Evolutionary conservation across 208 protist species (phyloP).

Genomic region (Acanthamoeba lugdunensis): DNA sequence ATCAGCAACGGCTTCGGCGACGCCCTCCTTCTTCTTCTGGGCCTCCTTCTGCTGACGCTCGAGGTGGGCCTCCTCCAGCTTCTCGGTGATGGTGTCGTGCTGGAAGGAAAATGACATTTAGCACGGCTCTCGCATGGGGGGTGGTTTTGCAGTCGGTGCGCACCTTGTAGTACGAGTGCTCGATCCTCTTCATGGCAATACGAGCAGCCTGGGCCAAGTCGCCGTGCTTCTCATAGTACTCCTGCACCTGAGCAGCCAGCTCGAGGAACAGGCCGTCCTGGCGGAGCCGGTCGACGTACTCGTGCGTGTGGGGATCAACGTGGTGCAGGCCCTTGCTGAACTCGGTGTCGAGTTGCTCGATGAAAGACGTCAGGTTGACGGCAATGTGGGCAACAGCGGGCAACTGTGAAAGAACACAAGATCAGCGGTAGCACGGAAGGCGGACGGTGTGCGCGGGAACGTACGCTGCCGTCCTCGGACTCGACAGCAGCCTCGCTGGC

Average conservation of each 20-base stretch:
- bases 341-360: slow-evolving; percentile 88
- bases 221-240: slow-evolving; percentile 74
- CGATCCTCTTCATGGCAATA: slow-evolving; percentile 83
- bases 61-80: slow-evolving; percentile 49
- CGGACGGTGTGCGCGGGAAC: not conserved
- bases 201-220: slow-evolving; percentile 73
- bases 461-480: slow-evolving; percentile 28
- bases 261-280: slow-evolving; percentile 84
- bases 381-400: slow-evolving; percentile 17
- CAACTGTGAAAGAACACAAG: not conserved
- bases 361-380: slow-evolving; percentile 84
- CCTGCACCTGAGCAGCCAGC: slow-evolving; percentile 77
- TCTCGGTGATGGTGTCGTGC: slow-evolving; percentile 58
- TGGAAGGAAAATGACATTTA: not conserved
- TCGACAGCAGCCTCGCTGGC: slow-evolving; percentile 21
- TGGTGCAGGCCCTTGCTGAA: slow-evolving; percentile 86
- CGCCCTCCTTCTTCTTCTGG: not conserved
- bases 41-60: slow-evolving; percentile 52
- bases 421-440: not conserved
- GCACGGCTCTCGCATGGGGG: not conserved
- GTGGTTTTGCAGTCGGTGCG: not conserved
- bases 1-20: not conserved
- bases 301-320: slow-evolving; percentile 86
- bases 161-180: slow-evolving; percentile 88
- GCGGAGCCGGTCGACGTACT: slow-evolving; percentile 86